Percentiles rank a stretch among this genome's conserved stretches.
Evolutionary conservation across 176 grass and related monocot genomes (phyloP).

Genomic region (Coix lacrymajobi): DNA sequence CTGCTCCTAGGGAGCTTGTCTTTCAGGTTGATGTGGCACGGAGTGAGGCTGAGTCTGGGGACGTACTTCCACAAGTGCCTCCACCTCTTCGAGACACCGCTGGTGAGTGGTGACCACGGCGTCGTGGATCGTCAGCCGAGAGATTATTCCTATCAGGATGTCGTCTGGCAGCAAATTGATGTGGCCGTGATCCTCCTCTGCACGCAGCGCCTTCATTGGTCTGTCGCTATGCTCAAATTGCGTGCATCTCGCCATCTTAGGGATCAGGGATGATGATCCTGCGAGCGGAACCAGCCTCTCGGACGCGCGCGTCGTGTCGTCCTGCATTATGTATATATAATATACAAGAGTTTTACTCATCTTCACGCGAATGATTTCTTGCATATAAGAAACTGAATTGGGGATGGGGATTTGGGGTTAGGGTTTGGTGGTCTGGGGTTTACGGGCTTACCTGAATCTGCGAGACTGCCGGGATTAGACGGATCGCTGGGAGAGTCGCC

Average conservation of each 20-base stretch:
- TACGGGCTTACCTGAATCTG: not conserved
- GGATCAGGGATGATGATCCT: too few species aligned
- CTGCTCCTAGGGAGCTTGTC: not conserved
- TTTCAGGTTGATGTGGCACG: fast-evolving
- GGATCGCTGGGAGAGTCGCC: not conserved
- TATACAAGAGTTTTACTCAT: not conserved
- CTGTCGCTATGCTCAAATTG: too few species aligned
- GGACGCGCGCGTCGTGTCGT: too few species aligned
- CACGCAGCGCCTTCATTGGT: too few species aligned
- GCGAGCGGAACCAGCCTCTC: too few species aligned
- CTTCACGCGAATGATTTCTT: not conserved
- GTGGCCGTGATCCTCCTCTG: not conserved
- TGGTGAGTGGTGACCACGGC: not conserved
- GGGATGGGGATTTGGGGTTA: not conserved
- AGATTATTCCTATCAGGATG: not conserved
- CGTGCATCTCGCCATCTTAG: too few species aligned
- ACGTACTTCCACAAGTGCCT: not conserved
- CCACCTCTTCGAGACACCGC: not conserved
- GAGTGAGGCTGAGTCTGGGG: not conserved
- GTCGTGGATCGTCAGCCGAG: not conserved
- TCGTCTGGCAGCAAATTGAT: not conserved
- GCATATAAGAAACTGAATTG: not conserved
- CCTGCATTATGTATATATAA: too few species aligned
- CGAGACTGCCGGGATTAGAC: not conserved
- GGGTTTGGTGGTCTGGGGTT: not conserved